phyloP scores from a whole-genome alignment of 2,329 filamentous ascomycete species.

The Cladosporium sp. region DNA sequence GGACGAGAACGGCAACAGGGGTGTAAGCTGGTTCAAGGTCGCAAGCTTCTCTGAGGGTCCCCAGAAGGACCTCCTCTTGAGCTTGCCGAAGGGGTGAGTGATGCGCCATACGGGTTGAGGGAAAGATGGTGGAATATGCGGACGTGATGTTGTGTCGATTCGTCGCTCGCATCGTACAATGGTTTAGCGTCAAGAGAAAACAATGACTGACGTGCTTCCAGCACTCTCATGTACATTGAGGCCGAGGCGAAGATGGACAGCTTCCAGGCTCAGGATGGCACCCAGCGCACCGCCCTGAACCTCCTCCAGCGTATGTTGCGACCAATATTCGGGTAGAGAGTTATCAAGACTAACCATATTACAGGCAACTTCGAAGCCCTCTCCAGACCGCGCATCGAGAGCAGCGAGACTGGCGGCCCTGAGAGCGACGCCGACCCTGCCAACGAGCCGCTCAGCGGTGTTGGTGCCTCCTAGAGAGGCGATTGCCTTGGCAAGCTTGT shows the following conservation, averaged over 20 bases:
- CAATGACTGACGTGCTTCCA: slow-evolving; percentile 34
- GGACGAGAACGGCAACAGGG: slow-evolving; percentile 62
- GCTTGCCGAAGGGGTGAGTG: slow-evolving; percentile 78
- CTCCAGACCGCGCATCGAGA: slow-evolving; percentile 30
- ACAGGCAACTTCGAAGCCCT: slow-evolving; percentile 49
- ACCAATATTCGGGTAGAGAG: neutral
- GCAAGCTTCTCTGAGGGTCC: slow-evolving; percentile 65
- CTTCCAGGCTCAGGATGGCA: slow-evolving; percentile 69
- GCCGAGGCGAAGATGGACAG: slow-evolving; percentile 68
- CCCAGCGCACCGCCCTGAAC: slow-evolving; percentile 59
- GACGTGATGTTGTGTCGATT: too few species aligned
- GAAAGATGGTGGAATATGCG: neutral
- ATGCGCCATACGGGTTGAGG: neutral
- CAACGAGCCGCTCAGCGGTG: slow-evolving; percentile 27
- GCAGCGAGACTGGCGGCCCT: slow-evolving; percentile 11
- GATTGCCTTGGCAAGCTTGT: neutral
- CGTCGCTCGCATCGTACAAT: neutral
- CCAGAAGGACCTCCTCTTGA: slow-evolving; percentile 66
- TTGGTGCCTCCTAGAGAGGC: slow-evolving; percentile 22
- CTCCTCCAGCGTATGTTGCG: slow-evolving; percentile 71
- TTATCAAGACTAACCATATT: slow-evolving; percentile 1
- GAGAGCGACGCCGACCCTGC: slow-evolving; percentile 23
- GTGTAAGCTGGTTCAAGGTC: slow-evolving; percentile 83
- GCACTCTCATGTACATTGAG: slow-evolving; percentile 76
- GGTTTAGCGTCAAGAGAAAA: neutral